These are phyloP conservation scores for Agrocybe pediades DNA, from an alignment of 768 basidiomycete genomes.

Conservation along the genomic window DNA sequence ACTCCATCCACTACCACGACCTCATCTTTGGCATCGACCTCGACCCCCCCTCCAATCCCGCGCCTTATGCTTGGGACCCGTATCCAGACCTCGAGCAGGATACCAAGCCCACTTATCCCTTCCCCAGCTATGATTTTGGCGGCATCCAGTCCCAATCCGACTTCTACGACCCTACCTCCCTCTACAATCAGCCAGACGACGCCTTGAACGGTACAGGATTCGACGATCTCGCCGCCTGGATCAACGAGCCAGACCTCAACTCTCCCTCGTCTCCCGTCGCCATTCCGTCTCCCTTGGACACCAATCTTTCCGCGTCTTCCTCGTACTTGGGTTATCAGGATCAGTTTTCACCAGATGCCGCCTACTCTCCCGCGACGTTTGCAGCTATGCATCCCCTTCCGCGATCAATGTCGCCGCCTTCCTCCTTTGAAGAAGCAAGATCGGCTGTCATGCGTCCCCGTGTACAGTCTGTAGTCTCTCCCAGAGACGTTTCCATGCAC, in stretches of 20 bases:
- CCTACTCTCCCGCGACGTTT: conserved; percentile 63
- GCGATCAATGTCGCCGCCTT: conserved; percentile 59
- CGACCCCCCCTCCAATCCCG: conserved; percentile 40
- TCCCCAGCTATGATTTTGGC: conserved; percentile 33
- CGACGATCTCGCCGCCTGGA: conserved; percentile 61
- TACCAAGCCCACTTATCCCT: conserved; percentile 42
- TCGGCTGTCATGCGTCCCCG: conserved; percentile 38
- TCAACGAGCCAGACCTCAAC: conserved; percentile 57
- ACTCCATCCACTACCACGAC: conserved; percentile 35
- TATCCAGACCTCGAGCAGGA: conserved; percentile 39
- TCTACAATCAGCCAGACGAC: conserved; percentile 19
- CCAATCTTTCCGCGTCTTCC: conserved; percentile 38
- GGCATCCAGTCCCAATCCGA: conserved; percentile 38
- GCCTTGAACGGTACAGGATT: conserved; percentile 43
- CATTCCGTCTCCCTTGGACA: conserved; percentile 50
- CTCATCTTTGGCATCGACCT: conserved; percentile 64
- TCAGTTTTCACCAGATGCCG: conserved; percentile 30
- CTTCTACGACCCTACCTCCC: conserved; percentile 28
- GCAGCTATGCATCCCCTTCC: conserved; percentile 65
- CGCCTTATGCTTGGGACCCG: conserved; percentile 36
- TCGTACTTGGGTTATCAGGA: conserved; percentile 52
- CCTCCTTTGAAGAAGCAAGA: conserved; percentile 49
- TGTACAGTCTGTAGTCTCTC: conserved; percentile 56
- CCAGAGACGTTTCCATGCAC: conserved; percentile 56
- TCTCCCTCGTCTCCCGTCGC: conserved; percentile 63